Evolutionary conservation across 768 basidiomycete species (phyloP).

Genomic region (Psilocybe subaeruginosa): DNA sequence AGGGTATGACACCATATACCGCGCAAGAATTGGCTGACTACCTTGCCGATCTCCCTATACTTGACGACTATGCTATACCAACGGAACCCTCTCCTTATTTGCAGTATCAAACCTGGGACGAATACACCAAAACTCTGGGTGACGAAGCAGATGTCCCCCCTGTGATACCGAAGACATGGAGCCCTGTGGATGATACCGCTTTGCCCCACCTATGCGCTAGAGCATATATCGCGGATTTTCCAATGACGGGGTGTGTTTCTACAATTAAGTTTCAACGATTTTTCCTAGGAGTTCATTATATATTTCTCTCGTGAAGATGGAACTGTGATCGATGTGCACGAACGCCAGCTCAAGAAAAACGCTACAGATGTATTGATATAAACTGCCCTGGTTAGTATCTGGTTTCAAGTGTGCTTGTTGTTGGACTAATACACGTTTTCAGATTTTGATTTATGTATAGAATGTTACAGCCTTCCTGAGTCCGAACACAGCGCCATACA

Average conservation of each 20-base stretch:
- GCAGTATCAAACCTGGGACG: neutral
- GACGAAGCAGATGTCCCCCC: neutral
- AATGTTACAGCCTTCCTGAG: neutral
- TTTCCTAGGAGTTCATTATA: neutral
- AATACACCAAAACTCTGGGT: neutral
- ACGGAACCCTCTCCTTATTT: neutral
- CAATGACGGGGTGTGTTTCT: neutral
- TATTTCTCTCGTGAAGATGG: neutral
- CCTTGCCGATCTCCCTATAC: neutral
- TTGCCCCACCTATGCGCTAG: neutral
- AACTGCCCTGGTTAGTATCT: neutral
- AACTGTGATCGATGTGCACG: neutral
- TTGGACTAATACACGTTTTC: neutral
- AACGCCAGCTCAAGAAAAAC: neutral
- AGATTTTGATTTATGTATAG: neutral
- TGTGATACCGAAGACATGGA: neutral
- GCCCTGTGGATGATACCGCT: neutral
- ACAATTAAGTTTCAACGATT: neutral
- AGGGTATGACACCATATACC: neutral
- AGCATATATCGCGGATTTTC: neutral
- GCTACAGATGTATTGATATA: neutral
- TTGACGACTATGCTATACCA: neutral
- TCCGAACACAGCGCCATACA: neutral
- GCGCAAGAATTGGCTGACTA: neutral
- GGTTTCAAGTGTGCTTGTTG: too few species aligned